phyloP scores from a whole-genome alignment of 371 early-diverging fungal genomes.

The Haplosporangium sp. region DNA sequence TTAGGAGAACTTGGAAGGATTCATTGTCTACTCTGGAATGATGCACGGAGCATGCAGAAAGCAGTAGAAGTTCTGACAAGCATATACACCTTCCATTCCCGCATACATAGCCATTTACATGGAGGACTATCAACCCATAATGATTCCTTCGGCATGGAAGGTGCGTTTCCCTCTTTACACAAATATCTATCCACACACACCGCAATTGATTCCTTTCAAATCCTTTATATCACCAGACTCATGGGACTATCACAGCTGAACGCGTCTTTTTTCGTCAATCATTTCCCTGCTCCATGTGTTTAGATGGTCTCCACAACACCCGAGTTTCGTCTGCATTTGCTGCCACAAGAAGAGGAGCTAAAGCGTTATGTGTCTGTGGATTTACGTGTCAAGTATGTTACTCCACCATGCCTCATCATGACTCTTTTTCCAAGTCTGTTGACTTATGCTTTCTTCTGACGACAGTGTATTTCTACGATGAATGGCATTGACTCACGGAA shows the following conservation, averaged over 20 bases:
- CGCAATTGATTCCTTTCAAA: neutral
- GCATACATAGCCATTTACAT: conserved; percentile 64
- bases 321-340: conserved; percentile 75
- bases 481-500: neutral
- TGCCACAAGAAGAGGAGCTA: conserved; percentile 65
- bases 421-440: neutral
- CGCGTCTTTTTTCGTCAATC: neutral
- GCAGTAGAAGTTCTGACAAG: neutral
- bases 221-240: neutral
- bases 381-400: conserved; percentile 66
- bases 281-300: neutral
- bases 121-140: conserved; percentile 77
- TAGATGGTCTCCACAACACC: conserved; percentile 68
- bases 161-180: conserved; percentile 31
- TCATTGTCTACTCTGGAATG: conserved; percentile 2
- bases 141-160: conserved; percentile 79
- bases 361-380: conserved; percentile 67
- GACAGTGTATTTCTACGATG: neutral
- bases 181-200: neutral
- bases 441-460: neutral
- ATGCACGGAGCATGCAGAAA: neutral
- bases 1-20: neutral
- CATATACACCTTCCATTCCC: neutral
- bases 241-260: neutral
- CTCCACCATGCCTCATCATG: neutral